Evolutionary conservation across 805 yeast species (phyloP), one percentile per base, ranked within the genome.

Genomic region (Metschnikowia colocasiae): DNA sequence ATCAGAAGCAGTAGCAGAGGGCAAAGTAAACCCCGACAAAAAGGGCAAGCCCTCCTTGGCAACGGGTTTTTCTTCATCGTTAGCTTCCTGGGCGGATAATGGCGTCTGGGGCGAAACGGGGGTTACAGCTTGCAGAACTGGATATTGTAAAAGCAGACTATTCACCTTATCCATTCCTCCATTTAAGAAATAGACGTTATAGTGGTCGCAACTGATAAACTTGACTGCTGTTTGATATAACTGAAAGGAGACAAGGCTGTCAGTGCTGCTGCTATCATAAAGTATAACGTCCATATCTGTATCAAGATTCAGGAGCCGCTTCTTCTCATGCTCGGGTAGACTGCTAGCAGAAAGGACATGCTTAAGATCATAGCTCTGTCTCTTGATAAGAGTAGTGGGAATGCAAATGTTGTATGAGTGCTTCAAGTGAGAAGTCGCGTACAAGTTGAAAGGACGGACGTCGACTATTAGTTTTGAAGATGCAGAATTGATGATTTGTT

Each of bases 301-400:
- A 13, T 57, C 39, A 23, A 47, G 50, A n/a, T 46, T 40, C 36
- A 61, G 34, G 9, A 68, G 48, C 10, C 49, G 30, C 8, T 55
- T 51, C 40, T 62, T 62, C 15, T 50, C 49, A 3, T 51, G 49
- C 2, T 51, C 49, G 1, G 67, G 55, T 25, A 68, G 53, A 34
- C 58, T 62, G 49, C 64, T 61, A 6, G 71, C 58, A 30, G 63
- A 61, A 22, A 73, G 47, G 19, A 73, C 62, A 26, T 65, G 66
- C 6, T 52, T 48, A 27, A 74, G 51, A 43, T 58, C 63, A 44
- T 65, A 68, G 26, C 69, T 62, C 34, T 58, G 60, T 42, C 79
- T 53, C 50, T 73, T 73, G 27, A 74, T 53, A 22, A 74, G 61
- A 1, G 79, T 74, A 2, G 76, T 65, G 9, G 79, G 79, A 12